Evolutionary conservation across 257 asterid species (phyloP), one percentile per base, ranked within the genome.

Genomic region (Nicotiana tabacum): DNA sequence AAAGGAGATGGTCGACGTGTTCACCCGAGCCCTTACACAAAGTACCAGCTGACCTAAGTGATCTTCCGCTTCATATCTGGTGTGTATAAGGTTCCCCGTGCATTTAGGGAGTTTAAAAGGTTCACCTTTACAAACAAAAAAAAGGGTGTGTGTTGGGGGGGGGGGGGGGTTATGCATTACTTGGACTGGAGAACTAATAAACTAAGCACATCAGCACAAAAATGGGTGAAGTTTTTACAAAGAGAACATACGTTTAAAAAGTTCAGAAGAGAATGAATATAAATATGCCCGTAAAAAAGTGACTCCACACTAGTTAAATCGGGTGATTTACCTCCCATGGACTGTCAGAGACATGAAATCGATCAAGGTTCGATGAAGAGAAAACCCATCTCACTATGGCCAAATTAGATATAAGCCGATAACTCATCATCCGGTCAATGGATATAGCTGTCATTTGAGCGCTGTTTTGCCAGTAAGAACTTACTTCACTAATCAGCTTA

Each of bases 361-460:
- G 98, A 62, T 87, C 85, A 58, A 88, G 90, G 85, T 93, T 94
- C 80, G 86, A 64, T 53, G 93, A 37, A 58, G 92, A 91, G 89
- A 96, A 96, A 87, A 96, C 97, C 99, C 99, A 96, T 93, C 90
- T 92, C 85, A 96, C 96, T 80, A 96, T 92, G 58, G 98, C 98
- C 90, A 96, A 87, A 85, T 96, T 96, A 51, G 98, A 93, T 82
- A 96, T 80, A 87, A 96, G 94, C 83, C 98, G 98, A 88, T 96
- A 96, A 68, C 98, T 97, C 99, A 96, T 96, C 99, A 96, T 93
- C 87, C 98, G 90, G 89, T 96, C 99, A 84, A 96, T 94, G 61
- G 97, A 87, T 83, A 96, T 86, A 32, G 98, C 98, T 30, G 96
- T 90, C 99, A 94, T 94, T 87, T 94, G 98, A 68, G 90, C 90